Conservation (phyloP, 441 rosid genomes). For the Jatropha podagrica region DNA sequence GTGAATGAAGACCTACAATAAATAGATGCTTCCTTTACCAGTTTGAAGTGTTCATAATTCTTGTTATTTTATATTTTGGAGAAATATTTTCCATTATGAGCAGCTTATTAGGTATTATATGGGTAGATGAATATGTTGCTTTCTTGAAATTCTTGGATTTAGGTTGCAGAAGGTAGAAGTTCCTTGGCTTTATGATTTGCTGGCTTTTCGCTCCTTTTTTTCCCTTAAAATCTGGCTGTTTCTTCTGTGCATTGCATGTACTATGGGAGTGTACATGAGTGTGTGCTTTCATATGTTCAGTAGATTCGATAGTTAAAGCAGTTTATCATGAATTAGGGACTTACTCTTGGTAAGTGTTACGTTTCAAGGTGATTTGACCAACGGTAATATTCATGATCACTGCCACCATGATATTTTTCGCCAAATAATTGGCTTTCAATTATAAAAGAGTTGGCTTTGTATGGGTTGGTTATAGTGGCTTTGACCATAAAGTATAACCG, state of each 20-base stretch:
- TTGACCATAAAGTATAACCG: neutral
- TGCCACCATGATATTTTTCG: neutral
- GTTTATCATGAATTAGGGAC: neutral
- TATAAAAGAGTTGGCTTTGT: neutral
- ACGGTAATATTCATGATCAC: neutral
- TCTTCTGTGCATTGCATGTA: neutral
- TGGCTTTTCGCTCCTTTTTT: neutral
- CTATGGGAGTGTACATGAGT: neutral
- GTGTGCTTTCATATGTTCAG: neutral
- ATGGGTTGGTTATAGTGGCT: neutral
- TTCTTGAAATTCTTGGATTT: neutral
- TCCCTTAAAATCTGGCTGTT: no score
- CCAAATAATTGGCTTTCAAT: neutral
- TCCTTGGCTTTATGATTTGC: neutral
- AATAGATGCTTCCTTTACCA: neutral
- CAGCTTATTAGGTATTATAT: neutral
- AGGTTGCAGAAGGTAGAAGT: neutral
- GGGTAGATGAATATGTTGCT: neutral
- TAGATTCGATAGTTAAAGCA: neutral
- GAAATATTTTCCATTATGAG: neutral
- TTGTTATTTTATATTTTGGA: neutral
- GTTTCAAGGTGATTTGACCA: neutral
- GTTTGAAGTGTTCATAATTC: neutral
- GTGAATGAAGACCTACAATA: constrained; percentile 35
- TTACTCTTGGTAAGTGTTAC: neutral